These are phyloP conservation scores for Fusarium tricinctum DNA, from an alignment of 2,329 filamentous ascomycete species.

Conservation along the genomic window DNA sequence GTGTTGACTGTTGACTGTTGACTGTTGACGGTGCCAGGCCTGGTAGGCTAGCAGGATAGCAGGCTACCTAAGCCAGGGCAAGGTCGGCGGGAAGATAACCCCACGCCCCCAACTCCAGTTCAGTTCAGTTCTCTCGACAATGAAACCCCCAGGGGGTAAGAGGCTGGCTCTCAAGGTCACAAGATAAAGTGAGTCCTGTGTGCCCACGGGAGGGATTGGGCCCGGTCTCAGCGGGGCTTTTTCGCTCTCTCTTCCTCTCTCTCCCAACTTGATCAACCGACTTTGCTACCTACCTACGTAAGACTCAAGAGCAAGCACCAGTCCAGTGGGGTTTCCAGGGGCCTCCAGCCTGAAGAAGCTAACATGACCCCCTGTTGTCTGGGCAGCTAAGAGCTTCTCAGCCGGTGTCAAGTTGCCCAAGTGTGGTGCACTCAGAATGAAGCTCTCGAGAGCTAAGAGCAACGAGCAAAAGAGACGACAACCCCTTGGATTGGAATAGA, in stretches of 20 bases:
- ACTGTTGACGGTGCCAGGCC: conserved; percentile 14
- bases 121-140: conserved; percentile 2
- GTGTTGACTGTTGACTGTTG: conserved; percentile 18
- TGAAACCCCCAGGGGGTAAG: conserved; percentile 35
- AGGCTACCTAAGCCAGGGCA: conserved; percentile 24
- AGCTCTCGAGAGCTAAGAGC: conserved; percentile 15
- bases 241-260: conserved; percentile 19
- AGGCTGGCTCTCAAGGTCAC: conserved; percentile 31
- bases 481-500: conserved; percentile 5
- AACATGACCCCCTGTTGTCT: conserved; percentile 34
- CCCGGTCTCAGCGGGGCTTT: conserved; percentile 39
- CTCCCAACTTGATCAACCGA: conserved; percentile 16
- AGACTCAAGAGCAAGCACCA: not conserved
- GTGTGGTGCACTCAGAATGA: conserved; percentile 1
- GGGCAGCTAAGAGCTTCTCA: conserved; percentile 29
- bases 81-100: conserved; percentile 40
- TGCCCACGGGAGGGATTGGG: conserved; percentile 34
- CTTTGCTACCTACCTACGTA: conserved; percentile 1
- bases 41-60: too few relatives aligned
- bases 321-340: conserved; percentile 33
- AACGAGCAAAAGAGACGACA: conserved; percentile 1
- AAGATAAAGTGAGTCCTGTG: conserved; percentile 16
- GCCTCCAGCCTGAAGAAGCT: conserved; percentile 30
- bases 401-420: conserved; percentile 25
- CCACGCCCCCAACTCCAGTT: conserved; percentile 33